Evolutionary conservation across 2,329 filamentous ascomycete species (phyloP).

Genomic region (Chaetoscypha palmicola): DNA sequence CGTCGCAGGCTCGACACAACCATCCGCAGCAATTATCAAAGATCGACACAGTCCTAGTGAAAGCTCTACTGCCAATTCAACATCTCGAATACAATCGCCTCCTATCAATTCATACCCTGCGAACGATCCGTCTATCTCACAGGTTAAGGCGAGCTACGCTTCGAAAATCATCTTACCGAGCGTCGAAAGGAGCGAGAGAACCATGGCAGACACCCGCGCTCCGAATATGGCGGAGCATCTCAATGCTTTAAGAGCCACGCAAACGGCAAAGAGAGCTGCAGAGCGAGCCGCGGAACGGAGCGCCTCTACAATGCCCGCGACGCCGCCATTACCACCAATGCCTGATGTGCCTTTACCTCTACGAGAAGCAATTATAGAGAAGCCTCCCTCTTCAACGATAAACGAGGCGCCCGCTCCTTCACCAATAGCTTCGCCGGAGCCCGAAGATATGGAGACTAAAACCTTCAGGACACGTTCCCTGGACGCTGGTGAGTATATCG

Average conservation of each 20-base stretch:
- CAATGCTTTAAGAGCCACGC: slow-evolving; percentile 5
- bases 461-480: background rate
- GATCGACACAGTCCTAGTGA: too few relatives aligned
- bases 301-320: slow-evolving; percentile 10
- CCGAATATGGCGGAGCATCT: too few relatives aligned
- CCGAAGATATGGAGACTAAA: background rate
- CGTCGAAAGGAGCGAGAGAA: too few relatives aligned
- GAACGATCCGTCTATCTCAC: too few relatives aligned
- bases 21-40: too few relatives aligned
- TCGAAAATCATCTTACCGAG: too few relatives aligned
- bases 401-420: slow-evolving; percentile 5
- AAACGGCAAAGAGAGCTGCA: slow-evolving; percentile 6
- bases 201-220: too few relatives aligned
- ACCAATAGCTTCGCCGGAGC: slow-evolving; percentile 7
- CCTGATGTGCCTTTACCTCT: slow-evolving; percentile 9
- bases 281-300: slow-evolving; percentile 11
- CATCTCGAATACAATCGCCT: too few relatives aligned
- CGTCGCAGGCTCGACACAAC: too few relatives aligned
- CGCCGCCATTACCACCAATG: slow-evolving; percentile 8
- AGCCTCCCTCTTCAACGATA: background rate
- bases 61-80: too few relatives aligned
- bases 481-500: slow-evolving; percentile 38
- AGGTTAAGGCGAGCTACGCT: too few relatives aligned
- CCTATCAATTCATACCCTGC: too few relatives aligned
- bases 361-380: slow-evolving; percentile 6